These are phyloP conservation scores for Cenococcum geophilum DNA, from an alignment of 495 filamentous ascomycete species.

Conservation along the genomic window DNA sequence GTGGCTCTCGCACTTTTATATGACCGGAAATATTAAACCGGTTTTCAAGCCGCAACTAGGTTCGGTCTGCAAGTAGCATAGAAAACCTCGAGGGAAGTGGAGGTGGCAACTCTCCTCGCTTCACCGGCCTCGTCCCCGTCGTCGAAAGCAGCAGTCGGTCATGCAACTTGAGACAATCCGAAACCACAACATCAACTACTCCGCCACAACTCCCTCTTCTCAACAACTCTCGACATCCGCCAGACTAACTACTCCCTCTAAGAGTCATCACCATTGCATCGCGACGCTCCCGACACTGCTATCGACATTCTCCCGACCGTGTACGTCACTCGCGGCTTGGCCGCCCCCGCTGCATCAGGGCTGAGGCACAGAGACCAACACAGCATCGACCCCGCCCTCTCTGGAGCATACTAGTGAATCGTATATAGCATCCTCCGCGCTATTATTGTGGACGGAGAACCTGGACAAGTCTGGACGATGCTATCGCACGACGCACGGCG, in stretches of 20 bases:
- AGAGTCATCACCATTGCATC: neutral
- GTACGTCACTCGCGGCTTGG: constrained; percentile 6
- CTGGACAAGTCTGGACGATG: constrained; percentile 15
- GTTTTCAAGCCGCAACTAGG: neutral
- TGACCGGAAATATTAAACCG: neutral
- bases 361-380: neutral
- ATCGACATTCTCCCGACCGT: neutral
- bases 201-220: neutral
- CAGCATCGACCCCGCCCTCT: neutral
- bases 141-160: neutral
- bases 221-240: constrained; percentile 5
- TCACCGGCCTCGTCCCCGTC: neutral
- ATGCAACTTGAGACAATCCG: neutral
- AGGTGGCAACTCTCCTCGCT: neutral
- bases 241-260: constrained; percentile 12
- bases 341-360: constrained; percentile 1
- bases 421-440: neutral
- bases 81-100: neutral
- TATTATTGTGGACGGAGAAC: neutral
- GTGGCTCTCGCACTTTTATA: no score
- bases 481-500: constrained; percentile 19
- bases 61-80: neutral
- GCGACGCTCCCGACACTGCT: neutral
- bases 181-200: neutral
- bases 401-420: neutral